Percentiles rank a stretch among this genome's conserved stretches.
Conservation (phyloP, 495 filamentous ascomycete genomes). For the Pseudevernia furfuracea region DNA sequence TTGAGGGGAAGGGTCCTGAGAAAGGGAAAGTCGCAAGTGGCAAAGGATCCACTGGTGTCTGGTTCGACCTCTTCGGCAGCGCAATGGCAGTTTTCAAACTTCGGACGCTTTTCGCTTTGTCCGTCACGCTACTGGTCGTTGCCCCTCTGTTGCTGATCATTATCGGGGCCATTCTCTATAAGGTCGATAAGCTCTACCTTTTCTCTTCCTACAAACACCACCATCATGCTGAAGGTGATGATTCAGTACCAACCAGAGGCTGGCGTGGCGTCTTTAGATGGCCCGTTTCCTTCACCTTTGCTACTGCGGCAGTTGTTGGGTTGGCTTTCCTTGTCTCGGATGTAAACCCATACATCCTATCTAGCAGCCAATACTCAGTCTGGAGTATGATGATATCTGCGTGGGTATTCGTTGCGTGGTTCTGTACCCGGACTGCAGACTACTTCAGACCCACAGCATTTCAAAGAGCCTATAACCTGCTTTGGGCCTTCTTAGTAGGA, state of each 20-base stretch:
- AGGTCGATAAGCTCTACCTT: constrained; percentile 71
- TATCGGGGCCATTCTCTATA: constrained; percentile 58
- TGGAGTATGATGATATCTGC: constrained; percentile 79
- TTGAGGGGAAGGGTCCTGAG: constrained; percentile 50
- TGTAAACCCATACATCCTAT: constrained; percentile 78
- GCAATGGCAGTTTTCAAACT: constrained; percentile 71
- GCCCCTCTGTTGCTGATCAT: constrained; percentile 63
- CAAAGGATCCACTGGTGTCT: constrained; percentile 64
- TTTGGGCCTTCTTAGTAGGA: constrained; percentile 72
- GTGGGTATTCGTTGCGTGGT: constrained; percentile 77
- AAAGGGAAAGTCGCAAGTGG: constrained; percentile 62
- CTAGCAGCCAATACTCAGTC: constrained; percentile 77
- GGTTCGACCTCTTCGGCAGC: constrained; percentile 89
- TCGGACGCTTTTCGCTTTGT: constrained; percentile 78
- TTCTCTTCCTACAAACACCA: constrained; percentile 57
- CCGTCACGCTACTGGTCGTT: constrained; percentile 70
- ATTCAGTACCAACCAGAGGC: constrained; percentile 59
- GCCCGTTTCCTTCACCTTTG: constrained; percentile 64
- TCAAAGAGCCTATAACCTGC: constrained; percentile 66
- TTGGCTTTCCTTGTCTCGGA: constrained; percentile 69
- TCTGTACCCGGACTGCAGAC: constrained; percentile 73
- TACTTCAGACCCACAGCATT: constrained; percentile 80
- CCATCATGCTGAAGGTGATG: constrained; percentile 48
- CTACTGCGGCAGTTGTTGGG: constrained; percentile 62
- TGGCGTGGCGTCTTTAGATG: constrained; percentile 77